Evolutionary conservation across 1,284 basidiomycete species (phyloP).

Genomic region (Cutaneotrichosporon cavernicola): DNA sequence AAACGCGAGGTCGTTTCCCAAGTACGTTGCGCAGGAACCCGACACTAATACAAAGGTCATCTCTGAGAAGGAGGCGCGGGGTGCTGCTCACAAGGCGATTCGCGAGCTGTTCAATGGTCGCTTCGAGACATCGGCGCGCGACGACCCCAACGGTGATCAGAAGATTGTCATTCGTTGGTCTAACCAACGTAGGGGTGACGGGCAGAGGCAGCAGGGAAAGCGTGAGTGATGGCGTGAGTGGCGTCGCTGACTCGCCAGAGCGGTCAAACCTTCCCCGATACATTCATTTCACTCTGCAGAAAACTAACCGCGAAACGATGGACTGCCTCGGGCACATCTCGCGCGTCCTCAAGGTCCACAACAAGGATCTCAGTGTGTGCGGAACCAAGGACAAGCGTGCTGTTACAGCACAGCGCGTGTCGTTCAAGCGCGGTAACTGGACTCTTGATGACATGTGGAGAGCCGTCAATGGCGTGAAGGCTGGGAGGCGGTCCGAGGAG

Average conservation of each 20-base stretch:
- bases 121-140: conserved; percentile 62
- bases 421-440: conserved; percentile 72
- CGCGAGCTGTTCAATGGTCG: conserved; percentile 78
- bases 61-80: conserved; percentile 73
- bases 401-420: conserved; percentile 90
- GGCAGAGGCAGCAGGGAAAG: conserved; percentile 19
- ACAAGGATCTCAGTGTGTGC: conserved; percentile 81
- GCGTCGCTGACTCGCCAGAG: conserved; percentile 4
- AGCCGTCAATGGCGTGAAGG: conserved; percentile 65
- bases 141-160: conserved; percentile 31
- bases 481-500: conserved; percentile 59
- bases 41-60: conserved; percentile 64
- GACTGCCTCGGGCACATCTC: conserved; percentile 82
- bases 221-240: conserved; percentile 12
- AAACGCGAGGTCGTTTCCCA: conserved; percentile 72
- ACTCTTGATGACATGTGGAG: conserved; percentile 84
- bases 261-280: conserved; percentile 60
- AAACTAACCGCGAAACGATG: conserved; percentile 96
- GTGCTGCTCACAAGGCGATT: conserved; percentile 75
- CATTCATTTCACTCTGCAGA: conserved; percentile 95
- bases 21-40: conserved; percentile 54
- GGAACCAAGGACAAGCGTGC: conserved; percentile 99
- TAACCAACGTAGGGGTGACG: conserved; percentile 9
- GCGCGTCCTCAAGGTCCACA: conserved; percentile 68
- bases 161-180: conserved; percentile 47